phyloP scores from a whole-genome alignment of 371 early-diverging fungal genomes.

The Apophysomyces variabilis region DNA sequence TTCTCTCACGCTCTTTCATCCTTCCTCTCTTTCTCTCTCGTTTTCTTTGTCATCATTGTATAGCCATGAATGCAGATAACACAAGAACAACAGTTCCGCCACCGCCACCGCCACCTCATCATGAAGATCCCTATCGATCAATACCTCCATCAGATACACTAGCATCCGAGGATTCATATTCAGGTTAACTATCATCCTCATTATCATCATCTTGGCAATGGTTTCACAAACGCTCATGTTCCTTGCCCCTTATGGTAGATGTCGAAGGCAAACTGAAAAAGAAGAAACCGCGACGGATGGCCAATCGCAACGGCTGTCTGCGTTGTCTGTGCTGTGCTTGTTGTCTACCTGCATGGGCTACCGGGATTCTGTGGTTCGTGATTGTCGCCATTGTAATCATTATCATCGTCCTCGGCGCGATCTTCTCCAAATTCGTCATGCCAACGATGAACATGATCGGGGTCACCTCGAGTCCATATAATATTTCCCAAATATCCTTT shows the following conservation, averaged over 20 bases:
- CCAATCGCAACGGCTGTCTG: slow-evolving; percentile 35
- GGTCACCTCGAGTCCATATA: slow-evolving; percentile 25
- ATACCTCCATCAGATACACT: neutral
- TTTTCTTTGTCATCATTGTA: no score
- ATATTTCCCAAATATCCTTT: slow-evolving; percentile 32
- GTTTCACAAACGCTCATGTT: neutral
- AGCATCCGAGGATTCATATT: neutral
- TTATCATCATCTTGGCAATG: slow-evolving; percentile 1
- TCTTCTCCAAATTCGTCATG: slow-evolving; percentile 43
- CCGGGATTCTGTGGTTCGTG: slow-evolving; percentile 44
- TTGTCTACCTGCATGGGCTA: slow-evolving; percentile 48
- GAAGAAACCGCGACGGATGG: slow-evolving; percentile 26
- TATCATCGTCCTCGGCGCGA: slow-evolving; percentile 37
- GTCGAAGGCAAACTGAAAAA: slow-evolving; percentile 18
- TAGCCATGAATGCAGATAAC: neutral
- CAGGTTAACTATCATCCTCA: neutral
- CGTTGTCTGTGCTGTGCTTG: slow-evolving; percentile 51
- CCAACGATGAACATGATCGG: slow-evolving; percentile 41
- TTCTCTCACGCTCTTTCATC: no score
- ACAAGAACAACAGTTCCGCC: neutral
- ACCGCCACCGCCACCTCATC: slow-evolving; percentile 8
- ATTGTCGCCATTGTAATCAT: slow-evolving; percentile 44
- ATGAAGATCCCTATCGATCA: neutral
- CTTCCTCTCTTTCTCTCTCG: no score
- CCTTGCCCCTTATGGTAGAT: slow-evolving; percentile 7